Percentiles rank a stretch among this genome's conserved stretches.
Evolutionary conservation across 2,329 filamentous ascomycete species (phyloP).

Genomic region (Davidsoniella eucalypti): DNA sequence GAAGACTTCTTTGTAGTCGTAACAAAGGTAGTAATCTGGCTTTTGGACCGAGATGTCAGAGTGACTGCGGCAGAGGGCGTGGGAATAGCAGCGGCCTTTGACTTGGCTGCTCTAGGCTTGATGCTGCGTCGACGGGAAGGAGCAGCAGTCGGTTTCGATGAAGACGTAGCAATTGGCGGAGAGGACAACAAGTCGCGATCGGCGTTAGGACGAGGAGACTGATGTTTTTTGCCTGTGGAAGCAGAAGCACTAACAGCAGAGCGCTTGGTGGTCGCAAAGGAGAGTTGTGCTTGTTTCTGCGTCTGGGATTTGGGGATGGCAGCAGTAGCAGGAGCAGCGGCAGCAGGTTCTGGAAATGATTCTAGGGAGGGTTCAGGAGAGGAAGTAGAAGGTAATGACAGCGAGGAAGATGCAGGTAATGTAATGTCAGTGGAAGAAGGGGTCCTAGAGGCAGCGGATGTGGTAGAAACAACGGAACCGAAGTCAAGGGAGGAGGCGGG

Average conservation of each 20-base stretch:
- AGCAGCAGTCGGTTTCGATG: constrained; percentile 1
- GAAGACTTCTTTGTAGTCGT: constrained; percentile 11
- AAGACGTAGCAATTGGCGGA: not conserved
- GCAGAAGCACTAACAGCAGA: not conserved
- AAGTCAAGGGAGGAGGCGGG: constrained; percentile 1
- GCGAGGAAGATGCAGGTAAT: not conserved
- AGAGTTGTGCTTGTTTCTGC: constrained; percentile 9
- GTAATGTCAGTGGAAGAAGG: not conserved
- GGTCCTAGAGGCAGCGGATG: not conserved
- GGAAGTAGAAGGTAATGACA: not conserved
- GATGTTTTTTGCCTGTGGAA: not conserved
- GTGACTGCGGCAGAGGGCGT: constrained; percentile 6
- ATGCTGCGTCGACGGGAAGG: constrained; percentile 6
- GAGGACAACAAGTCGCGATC: not conserved
- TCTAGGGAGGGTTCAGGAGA: not conserved
- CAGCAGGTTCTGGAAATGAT: not conserved
- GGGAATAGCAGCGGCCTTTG: constrained; percentile 5
- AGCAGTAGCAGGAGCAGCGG: not conserved
- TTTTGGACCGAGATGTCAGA: not conserved
- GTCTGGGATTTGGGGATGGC: not conserved
- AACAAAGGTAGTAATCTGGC: constrained; percentile 5
- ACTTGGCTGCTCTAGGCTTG: constrained; percentile 11
- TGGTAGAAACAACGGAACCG: constrained; percentile 3
- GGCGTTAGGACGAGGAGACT: not conserved
- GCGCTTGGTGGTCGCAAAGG: constrained; percentile 8